phyloP scores from a whole-genome alignment of 2,329 filamentous ascomycete genomes.

The Chrysosporium queenslandicum region DNA sequence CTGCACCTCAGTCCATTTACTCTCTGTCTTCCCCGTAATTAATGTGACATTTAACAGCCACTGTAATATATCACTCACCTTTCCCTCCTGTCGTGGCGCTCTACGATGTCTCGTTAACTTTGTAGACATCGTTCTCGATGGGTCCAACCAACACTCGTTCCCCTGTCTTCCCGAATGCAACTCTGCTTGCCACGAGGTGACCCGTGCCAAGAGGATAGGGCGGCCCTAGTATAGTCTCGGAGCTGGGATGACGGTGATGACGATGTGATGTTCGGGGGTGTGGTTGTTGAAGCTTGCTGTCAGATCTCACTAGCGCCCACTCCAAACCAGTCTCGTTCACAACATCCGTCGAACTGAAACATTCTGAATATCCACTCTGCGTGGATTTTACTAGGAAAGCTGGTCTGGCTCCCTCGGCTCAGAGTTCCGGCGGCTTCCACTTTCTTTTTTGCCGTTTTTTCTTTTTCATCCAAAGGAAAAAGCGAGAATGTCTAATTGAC shows the following conservation, averaged over 20 bases:
- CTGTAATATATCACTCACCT: too few relatives aligned
- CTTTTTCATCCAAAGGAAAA: neutral
- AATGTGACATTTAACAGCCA: too few relatives aligned
- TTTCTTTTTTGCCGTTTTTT: neutral
- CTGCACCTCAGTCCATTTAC: too few relatives aligned
- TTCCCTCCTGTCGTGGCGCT: too few relatives aligned
- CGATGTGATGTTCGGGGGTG: too few relatives aligned
- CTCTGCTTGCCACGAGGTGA: neutral
- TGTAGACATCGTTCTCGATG: too few relatives aligned
- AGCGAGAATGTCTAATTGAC: too few relatives aligned
- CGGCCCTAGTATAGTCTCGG: neutral
- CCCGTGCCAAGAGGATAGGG: neutral
- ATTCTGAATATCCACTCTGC: neutral
- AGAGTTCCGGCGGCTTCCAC: neutral
- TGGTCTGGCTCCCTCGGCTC: neutral
- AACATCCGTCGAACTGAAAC: slow-evolving; percentile 4
- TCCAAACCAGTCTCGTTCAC: slow-evolving; percentile 4
- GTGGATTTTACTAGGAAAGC: too few relatives aligned
- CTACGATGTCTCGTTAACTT: too few relatives aligned
- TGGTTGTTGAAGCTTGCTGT: too few relatives aligned
- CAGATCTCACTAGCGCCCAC: neutral
- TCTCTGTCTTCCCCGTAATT: too few relatives aligned
- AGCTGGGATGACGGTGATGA: neutral
- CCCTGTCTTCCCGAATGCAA: neutral
- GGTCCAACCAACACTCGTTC: neutral